Evolutionary conservation across 805 yeast species (phyloP).

Genomic region (Debaryomyces prosopidis): DNA sequence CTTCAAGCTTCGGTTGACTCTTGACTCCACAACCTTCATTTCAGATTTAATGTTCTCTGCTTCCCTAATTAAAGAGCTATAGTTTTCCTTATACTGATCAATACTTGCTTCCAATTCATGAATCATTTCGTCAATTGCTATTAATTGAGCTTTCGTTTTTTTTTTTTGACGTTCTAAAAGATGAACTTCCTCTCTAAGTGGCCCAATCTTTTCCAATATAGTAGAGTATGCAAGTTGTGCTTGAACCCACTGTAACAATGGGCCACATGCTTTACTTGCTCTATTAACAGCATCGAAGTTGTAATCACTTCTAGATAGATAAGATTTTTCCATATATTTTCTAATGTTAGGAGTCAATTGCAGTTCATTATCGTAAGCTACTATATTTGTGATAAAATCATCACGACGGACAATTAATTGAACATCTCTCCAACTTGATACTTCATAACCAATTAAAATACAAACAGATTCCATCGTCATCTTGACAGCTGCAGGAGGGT

Average conservation of each 20-base stretch:
- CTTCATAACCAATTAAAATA: slow-evolving; percentile 70
- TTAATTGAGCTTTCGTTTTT: slow-evolving; percentile 64
- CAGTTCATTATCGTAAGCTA: slow-evolving; percentile 63
- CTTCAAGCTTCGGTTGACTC: slow-evolving; percentile 60
- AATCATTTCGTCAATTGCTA: slow-evolving; percentile 82
- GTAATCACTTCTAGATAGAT: slow-evolving; percentile 62
- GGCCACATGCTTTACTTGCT: slow-evolving; percentile 96
- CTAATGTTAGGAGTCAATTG: slow-evolving; percentile 58
- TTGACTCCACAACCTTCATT: slow-evolving; percentile 59
- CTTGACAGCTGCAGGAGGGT: slow-evolving; percentile 88
- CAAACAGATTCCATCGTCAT: slow-evolving; percentile 87
- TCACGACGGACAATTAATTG: slow-evolving; percentile 78
- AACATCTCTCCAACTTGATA: slow-evolving; percentile 76
- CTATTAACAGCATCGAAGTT: slow-evolving; percentile 74
- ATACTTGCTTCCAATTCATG: slow-evolving; percentile 69
- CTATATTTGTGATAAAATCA: slow-evolving; percentile 83
- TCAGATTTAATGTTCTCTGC: slow-evolving; percentile 73
- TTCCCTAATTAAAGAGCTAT: slow-evolving; percentile 75
- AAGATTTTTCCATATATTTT: slow-evolving; percentile 55
- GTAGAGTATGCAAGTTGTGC: slow-evolving; percentile 83
- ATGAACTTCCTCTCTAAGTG: slow-evolving; percentile 66
- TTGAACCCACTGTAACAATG: slow-evolving; percentile 80
- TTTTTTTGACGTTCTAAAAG: slow-evolving; percentile 58
- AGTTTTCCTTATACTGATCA: slow-evolving; percentile 62
- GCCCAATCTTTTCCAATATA: slow-evolving; percentile 71